A percentile compares a stretch with the other conserved stretches of the same genome.
phyloP scores from a whole-genome alignment of 495 filamentous ascomycete species.

The Thermothielavioides terrestris region DNA sequence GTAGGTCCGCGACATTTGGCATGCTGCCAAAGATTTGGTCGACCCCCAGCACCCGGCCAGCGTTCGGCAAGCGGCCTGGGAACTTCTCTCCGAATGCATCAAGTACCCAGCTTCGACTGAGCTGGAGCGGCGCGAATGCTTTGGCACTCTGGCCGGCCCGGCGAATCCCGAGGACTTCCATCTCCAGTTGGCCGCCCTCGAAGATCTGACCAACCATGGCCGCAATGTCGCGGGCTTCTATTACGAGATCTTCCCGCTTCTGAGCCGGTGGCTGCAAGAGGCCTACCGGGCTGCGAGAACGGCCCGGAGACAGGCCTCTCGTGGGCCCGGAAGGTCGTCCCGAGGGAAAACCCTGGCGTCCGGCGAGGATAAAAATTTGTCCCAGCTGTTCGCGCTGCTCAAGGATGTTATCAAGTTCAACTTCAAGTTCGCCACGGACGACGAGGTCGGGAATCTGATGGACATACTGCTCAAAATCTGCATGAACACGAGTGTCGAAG shows the following conservation, averaged over 20 bases:
- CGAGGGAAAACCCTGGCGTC: constrained; percentile 45
- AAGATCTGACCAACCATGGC: constrained; percentile 54
- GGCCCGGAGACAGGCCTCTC: constrained; percentile 38
- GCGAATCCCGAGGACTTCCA: constrained; percentile 51
- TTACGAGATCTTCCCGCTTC: constrained; percentile 48
- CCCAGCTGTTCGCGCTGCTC: constrained; percentile 61
- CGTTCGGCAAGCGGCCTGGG: constrained; percentile 50
- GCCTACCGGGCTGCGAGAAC: constrained; percentile 46
- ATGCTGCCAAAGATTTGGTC: constrained; percentile 55
- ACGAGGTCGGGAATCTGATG: constrained; percentile 59
- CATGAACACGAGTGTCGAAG: constrained; percentile 60
- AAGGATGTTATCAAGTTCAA: constrained; percentile 80
- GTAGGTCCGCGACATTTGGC: constrained; percentile 49
- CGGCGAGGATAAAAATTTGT: constrained; percentile 60
- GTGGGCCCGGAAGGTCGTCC: constrained; percentile 13
- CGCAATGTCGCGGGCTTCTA: constrained; percentile 58
- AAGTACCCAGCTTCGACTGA: constrained; percentile 51
- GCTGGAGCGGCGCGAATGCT: constrained; percentile 57
- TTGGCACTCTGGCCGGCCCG: constrained; percentile 46
- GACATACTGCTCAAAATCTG: constrained; percentile 62
- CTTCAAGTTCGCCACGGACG: constrained; percentile 61
- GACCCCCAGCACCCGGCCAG: constrained; percentile 44
- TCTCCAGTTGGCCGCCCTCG: constrained; percentile 53
- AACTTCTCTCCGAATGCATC: constrained; percentile 56
- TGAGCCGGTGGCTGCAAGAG: constrained; percentile 49